Conservation (phyloP, 192 early-diverging fungal species). For the Backusella westeae region DNA sequence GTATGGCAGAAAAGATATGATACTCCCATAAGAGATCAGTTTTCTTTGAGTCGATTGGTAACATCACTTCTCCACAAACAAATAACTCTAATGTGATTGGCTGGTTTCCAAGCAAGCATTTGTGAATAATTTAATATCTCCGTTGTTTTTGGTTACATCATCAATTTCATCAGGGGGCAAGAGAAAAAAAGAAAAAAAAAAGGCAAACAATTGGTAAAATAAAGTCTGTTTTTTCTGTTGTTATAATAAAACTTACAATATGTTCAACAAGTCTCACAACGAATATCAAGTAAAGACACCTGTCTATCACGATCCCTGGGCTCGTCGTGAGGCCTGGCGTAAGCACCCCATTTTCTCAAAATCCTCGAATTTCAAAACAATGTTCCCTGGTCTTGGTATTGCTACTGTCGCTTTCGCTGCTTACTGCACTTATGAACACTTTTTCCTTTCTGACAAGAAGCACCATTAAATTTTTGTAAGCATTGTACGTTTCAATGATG, state of each 20-base stretch:
- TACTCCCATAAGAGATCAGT: no score
- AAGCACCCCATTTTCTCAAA: conserved; percentile 66
- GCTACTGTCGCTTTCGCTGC: conserved; percentile 74
- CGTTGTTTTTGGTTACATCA: neutral
- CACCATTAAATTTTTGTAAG: conserved; percentile 31
- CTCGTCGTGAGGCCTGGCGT: conserved; percentile 72
- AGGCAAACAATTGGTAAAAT: neutral
- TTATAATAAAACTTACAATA: neutral
- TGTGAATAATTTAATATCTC: neutral
- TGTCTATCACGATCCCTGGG: conserved; percentile 73
- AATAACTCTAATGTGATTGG: no score
- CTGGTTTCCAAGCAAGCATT: no score
- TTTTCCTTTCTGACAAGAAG: conserved; percentile 48
- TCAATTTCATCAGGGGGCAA: conserved; percentile 2
- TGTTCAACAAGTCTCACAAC: conserved; percentile 18
- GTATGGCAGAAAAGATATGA: no score
- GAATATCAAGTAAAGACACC: conserved; percentile 27
- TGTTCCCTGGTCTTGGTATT: conserved; percentile 78
- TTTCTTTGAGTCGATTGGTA: no score
- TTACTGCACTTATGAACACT: conserved; percentile 67
- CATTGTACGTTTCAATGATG: neutral
- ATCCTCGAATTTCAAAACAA: conserved; percentile 55
- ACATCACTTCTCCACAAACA: no score
- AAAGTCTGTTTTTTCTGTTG: neutral
- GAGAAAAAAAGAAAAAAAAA: neutral